Evolutionary conservation across 2,329 filamentous ascomycete species (phyloP), one percentile per base, ranked within the genome.

Genomic region (Claviceps africana): DNA sequence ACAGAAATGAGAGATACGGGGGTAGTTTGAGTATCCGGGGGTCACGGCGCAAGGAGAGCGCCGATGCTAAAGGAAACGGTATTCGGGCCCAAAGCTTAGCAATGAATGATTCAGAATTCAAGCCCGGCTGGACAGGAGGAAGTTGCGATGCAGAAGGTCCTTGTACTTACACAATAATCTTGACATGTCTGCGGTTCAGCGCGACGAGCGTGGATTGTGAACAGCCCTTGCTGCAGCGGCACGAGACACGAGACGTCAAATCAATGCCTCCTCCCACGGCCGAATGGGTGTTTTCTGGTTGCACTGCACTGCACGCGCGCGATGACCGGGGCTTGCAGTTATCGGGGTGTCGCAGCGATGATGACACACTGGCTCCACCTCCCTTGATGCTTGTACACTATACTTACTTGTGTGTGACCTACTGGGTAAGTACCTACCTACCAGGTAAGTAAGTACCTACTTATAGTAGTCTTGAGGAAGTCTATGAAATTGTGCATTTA

Each of bases 1-100:
- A 94, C 42, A 95, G 72, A 50, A 88, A 77, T 35, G 91, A 96
- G 35, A 97, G 72, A 71, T 94, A 91, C 15, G 89, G 88, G 42
- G 91, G 90, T 19, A 95, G 71, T 70, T 86, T 87, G 57, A 93
- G 79, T 53, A 95, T 74, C 58, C 86, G 81, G 61, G 87, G 85
- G 67, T 95, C 86, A 67, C 82, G 82, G 64, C 88, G 85, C 63
- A 95, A 74, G 60, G 79, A 78, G 60, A 86, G 70, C 56, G 83
- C 74, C 61, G 83, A 73, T 57, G 78, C 78, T 81, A 54, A 40
- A 40, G 15, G 54, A 40, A 40, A 11, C 9, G 15, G 22, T 10
- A 31, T 10, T 43, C 42, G 25, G 45, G 21, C 17, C 19, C 21
- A 17, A n/a, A 22, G 22, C 10, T 33, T 31, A 48, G 47, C 46